Evolutionary conservation across 78 protist genomes (phyloP).

Genomic region (Protostelium mycophagum): DNA sequence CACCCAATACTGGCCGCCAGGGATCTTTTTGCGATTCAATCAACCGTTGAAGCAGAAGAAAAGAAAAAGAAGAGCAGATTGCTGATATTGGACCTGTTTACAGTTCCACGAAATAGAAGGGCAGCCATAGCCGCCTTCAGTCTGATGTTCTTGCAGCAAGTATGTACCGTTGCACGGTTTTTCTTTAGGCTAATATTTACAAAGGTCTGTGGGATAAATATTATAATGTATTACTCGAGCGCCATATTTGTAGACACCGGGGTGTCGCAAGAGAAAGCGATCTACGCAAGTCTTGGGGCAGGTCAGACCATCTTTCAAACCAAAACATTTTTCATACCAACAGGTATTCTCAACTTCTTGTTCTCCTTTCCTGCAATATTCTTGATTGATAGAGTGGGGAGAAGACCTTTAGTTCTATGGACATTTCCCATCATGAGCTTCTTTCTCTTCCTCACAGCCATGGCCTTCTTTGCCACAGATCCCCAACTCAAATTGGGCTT

Average conservation of each 20-base stretch:
- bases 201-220: not conserved
- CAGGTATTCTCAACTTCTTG: not conserved
- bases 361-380: not conserved
- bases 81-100: not conserved
- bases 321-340: no score
- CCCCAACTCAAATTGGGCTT: not conserved
- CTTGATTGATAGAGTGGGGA: not conserved
- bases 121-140: not conserved
- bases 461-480: not conserved
- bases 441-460: not conserved
- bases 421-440: not conserved
- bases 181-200: not conserved
- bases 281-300: not conserved
- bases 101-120: not conserved
- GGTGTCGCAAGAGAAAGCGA: not conserved
- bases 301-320: not conserved
- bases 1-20: not conserved
- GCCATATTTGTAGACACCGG: not conserved
- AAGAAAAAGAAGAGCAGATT: not conserved
- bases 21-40: not conserved
- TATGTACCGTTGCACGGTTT: not conserved
- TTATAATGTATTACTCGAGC: not conserved
- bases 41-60: not conserved
- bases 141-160: not conserved
- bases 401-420: not conserved